Conservation (phyloP, 2,329 filamentous ascomycete species). For the Chalaropsis thielavioides region DNA sequence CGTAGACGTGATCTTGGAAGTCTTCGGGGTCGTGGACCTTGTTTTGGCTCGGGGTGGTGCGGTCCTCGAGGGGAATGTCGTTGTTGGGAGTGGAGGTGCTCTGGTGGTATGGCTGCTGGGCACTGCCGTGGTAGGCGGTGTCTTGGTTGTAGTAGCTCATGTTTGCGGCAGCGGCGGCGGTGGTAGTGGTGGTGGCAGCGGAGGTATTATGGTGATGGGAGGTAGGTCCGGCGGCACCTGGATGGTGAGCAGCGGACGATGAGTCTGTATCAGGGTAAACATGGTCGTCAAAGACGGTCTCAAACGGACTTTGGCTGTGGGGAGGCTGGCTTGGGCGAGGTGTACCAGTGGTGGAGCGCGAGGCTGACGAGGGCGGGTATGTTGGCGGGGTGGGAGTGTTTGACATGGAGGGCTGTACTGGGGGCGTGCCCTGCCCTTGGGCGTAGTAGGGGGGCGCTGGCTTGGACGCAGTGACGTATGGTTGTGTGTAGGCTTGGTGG, state of each 20-base stretch:
- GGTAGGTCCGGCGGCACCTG: neutral
- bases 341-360: constrained; percentile 21
- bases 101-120: constrained; percentile 26
- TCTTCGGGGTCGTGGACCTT: constrained; percentile 25
- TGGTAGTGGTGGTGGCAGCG: neutral
- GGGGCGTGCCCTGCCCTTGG: constrained; percentile 11
- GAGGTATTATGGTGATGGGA: neutral
- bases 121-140: constrained; percentile 41
- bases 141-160: constrained; percentile 29
- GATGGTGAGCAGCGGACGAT: neutral
- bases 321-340: constrained; percentile 16
- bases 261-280: constrained; percentile 40
- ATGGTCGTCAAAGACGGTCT: constrained; percentile 53
- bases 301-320: constrained; percentile 40
- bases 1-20: constrained; percentile 46
- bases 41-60: constrained; percentile 19
- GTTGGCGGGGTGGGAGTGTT: constrained; percentile 9
- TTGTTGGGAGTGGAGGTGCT: constrained; percentile 28
- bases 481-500: constrained; percentile 9
- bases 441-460: constrained; percentile 15
- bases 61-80: constrained; percentile 44
- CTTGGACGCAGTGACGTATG: constrained; percentile 8
- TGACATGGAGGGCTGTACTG: constrained; percentile 7
- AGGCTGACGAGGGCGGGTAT: constrained; percentile 18
- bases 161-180: constrained; percentile 23